Evolutionary conservation across 306 rosid species (phyloP), one percentile per base, ranked within the genome.

Genomic region (Spatholobus suberectus): DNA sequence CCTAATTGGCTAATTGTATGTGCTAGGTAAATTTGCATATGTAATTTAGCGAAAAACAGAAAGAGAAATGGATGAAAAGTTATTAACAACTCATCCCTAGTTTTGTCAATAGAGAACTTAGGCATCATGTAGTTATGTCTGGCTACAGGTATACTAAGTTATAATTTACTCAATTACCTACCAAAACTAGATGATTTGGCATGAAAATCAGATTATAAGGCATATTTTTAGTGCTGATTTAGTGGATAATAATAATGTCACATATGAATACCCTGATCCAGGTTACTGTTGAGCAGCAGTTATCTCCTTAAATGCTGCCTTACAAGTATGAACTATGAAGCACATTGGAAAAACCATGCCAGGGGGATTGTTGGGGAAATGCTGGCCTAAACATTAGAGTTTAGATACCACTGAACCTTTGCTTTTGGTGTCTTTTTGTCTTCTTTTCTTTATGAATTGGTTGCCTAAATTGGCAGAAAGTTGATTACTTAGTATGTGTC

Each of bases 121-220:
- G 13, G 47, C 46, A 63, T 35, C 18, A 73, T 49, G 17, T 24
- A 46, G 18, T 47, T 40, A 27, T 75, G 62, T 40, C 57, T 12
- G 32, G 59, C 79, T 40, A 51, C 58, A 13, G 5, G 26, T 15
- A n/a, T 63, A 24, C 49, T 29, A 8, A 57, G 27, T 37, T 80
- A n/a, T 70, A 57, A 41, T 32, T 55, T 41, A 37, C 41, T 73
- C 23, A 47, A 73, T 69, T 55, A 43, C 29, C 17, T 47, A 57
- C 62, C 63, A 58, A 41, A 40, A 57, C 55, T 66, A 8, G 66
- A 55, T 37, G 23, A 57, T 76, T 57, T 43, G 52, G 55, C 82
- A 43, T 41, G 38, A 75, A 54, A 26, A 41, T 58, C 57, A 76
- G 13, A 34, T 70, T 35, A 23, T 54, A 9, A 24, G 43, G 27